These are phyloP conservation scores for Aspergillus alliaceus DNA, from an alignment of 2,329 filamentous ascomycete species.

Conservation along the genomic window DNA sequence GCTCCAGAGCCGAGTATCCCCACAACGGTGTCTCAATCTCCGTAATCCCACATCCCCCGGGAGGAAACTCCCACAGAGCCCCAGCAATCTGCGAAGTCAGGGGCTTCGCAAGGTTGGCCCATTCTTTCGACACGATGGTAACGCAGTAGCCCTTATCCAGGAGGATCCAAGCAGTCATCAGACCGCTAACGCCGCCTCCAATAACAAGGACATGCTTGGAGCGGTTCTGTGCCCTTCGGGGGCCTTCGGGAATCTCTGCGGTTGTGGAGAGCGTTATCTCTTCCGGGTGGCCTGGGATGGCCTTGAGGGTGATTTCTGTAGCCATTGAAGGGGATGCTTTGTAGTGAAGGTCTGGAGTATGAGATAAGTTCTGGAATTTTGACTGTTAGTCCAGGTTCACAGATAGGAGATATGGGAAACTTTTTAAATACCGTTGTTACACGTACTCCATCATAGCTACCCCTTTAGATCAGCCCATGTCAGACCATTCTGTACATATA, in stretches of 20 bases:
- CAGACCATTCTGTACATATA: neutral
- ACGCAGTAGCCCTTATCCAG: neutral
- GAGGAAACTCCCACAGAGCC: neutral
- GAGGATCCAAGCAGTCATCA: conserved; percentile 1
- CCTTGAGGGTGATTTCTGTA: neutral
- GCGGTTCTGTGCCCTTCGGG: neutral
- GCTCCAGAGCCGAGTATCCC: neutral
- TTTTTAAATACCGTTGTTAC: no score
- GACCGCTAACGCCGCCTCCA: neutral
- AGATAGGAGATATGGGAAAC: neutral
- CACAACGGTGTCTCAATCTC: neutral
- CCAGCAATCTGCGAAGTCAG: neutral
- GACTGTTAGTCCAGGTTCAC: neutral
- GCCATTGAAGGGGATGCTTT: neutral
- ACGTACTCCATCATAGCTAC: neutral
- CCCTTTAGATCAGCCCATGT: neutral
- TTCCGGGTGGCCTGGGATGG: neutral
- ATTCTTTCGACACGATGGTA: neutral
- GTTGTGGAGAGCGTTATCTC: neutral
- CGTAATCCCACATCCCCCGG: neutral
- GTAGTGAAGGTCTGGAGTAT: accelerated
- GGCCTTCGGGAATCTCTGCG: neutral
- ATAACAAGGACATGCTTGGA: neutral
- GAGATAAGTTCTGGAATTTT: neutral
- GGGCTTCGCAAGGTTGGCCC: neutral